Percentiles rank a stretch among this genome's conserved stretches.
These are phyloP conservation scores for Candida adriatica DNA, from an alignment of 805 yeast genomes.

Conservation along the genomic window DNA sequence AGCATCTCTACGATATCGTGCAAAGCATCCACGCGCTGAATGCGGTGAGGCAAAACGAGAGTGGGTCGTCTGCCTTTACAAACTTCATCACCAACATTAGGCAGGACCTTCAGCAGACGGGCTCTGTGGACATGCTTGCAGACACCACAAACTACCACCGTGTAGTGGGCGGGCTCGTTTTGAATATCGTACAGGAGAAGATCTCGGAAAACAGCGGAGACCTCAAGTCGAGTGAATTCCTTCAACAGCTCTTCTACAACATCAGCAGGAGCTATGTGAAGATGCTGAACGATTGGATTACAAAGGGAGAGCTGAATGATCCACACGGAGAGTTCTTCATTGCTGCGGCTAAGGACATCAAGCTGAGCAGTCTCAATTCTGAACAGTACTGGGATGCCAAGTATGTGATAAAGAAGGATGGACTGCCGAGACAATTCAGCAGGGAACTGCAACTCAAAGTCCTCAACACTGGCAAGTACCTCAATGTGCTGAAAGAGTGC, in stretches of 20 bases:
- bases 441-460: conserved; percentile 54
- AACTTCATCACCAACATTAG: conserved; percentile 36
- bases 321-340: conserved; percentile 79
- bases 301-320: conserved; percentile 66
- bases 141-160: conserved; percentile 45
- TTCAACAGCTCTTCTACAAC: conserved; percentile 44
- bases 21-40: conserved; percentile 43
- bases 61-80: conserved; percentile 30
- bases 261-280: conserved; percentile 57
- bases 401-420: conserved; percentile 68
- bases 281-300: conserved; percentile 77
- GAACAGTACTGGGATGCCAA: conserved; percentile 72
- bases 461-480: conserved; percentile 75
- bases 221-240: conserved; percentile 41
- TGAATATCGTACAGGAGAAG: conserved; percentile 54
- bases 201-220: conserved; percentile 63
- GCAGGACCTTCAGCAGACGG: conserved; percentile 32
- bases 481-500: conserved; percentile 64
- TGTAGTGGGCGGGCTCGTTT: conserved; percentile 74
- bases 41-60: conserved; percentile 29
- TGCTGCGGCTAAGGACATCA: conserved; percentile 26
- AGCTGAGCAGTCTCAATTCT: conserved; percentile 29
- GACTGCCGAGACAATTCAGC: conserved; percentile 60
- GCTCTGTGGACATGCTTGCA: conserved; percentile 41
- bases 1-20: conserved; percentile 52